phyloP scores from a whole-genome alignment of 2,329 filamentous ascomycete genomes.

The Paraphaeosphaeria sporulosa region DNA sequence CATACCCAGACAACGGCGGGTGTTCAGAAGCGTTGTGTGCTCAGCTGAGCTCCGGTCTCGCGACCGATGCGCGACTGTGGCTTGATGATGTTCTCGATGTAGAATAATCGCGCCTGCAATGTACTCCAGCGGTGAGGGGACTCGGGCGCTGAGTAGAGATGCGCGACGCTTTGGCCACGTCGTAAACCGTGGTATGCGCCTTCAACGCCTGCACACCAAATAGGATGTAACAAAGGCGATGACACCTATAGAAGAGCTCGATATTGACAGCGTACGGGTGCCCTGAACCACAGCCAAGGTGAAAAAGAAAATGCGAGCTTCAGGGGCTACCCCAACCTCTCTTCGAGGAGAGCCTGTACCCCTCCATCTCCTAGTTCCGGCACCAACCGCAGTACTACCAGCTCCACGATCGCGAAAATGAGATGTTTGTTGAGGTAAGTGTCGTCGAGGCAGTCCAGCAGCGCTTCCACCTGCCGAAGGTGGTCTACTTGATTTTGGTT shows the following conservation, averaged over 20 bases:
- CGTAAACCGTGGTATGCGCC: conserved; percentile 9
- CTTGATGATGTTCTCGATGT: conserved; percentile 3
- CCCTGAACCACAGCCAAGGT: conserved; percentile 18
- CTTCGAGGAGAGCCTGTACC: conserved; percentile 75
- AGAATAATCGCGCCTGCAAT: conserved; percentile 16
- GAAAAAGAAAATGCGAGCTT: conserved; percentile 16
- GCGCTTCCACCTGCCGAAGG: conserved; percentile 64
- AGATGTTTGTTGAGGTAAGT: conserved; percentile 93
- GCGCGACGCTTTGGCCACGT: conserved; percentile 24
- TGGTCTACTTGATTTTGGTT: conserved; percentile 57
- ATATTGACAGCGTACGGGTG: conserved; percentile 14
- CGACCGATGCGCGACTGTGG: conserved; percentile 2
- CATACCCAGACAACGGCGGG: conserved; percentile 10
- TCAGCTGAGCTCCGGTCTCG: conserved; percentile 9
- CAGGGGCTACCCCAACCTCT: conserved; percentile 63
- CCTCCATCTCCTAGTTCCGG: conserved; percentile 82
- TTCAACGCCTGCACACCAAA: conserved; percentile 5
- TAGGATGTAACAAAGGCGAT: conserved; percentile 3
- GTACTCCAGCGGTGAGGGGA: conserved; percentile 30
- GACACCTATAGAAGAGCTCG: conserved; percentile 11
- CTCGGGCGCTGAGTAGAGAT: conserved; percentile 18
- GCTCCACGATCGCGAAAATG: conserved; percentile 81
- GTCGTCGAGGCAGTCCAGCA: conserved; percentile 80
- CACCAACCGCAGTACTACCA: conserved; percentile 80
- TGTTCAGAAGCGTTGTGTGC: background rate